phyloP scores from a whole-genome alignment of 257 asterid genomes.

The Capsicum chinense region DNA sequence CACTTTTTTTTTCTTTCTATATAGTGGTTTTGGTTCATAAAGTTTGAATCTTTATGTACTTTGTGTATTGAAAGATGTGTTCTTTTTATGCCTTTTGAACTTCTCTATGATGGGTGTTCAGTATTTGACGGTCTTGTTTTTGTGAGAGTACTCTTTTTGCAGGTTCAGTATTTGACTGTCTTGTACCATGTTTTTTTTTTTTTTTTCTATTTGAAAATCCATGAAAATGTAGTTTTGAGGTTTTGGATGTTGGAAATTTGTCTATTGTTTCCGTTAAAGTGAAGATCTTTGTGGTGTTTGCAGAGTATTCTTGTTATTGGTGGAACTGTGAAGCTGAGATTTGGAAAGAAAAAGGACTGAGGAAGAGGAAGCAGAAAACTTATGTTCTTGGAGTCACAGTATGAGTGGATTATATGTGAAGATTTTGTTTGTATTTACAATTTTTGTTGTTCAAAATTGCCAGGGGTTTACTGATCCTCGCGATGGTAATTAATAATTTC shows the following conservation, averaged over 20 bases:
- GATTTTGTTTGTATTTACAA: slow-evolving; percentile 47
- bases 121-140: slow-evolving; percentile 51
- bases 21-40: neutral
- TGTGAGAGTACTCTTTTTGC: slow-evolving; percentile 25
- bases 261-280: slow-evolving; percentile 30
- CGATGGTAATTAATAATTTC: slow-evolving; percentile 61
- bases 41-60: slow-evolving; percentile 28
- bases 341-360: slow-evolving; percentile 23
- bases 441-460: slow-evolving; percentile 46
- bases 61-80: slow-evolving; percentile 45
- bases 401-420: slow-evolving; percentile 43
- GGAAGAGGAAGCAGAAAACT: slow-evolving; percentile 25
- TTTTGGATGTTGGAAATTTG: slow-evolving; percentile 24
- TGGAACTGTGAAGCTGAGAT: neutral
- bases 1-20: neutral
- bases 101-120: slow-evolving; percentile 47
- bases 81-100: slow-evolving; percentile 54
- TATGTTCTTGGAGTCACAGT: slow-evolving; percentile 38
- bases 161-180: neutral
- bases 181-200: neutral
- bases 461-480: slow-evolving; percentile 78
- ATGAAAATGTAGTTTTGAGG: slow-evolving; percentile 26
- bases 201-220: neutral
- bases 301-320: slow-evolving; percentile 27
- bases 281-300: slow-evolving; percentile 29